Conservation (phyloP, 345 rosid genomes). For the Noccaea caerulescens region DNA sequence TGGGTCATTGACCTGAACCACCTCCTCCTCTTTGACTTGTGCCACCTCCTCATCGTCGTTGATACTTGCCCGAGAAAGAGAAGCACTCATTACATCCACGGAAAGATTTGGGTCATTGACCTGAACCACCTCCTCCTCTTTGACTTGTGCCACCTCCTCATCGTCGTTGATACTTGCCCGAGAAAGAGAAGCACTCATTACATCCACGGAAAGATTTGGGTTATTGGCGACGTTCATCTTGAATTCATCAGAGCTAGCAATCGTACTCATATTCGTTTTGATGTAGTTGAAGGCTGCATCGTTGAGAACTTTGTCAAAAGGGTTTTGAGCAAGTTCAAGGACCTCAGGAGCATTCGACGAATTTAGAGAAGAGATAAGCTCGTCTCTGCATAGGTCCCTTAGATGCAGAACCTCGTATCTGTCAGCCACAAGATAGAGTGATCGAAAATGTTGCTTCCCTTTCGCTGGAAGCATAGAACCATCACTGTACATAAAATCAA, state of each 20-base stretch:
- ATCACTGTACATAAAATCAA: conserved; percentile 31
- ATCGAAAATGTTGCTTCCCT: not conserved
- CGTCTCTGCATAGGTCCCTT: conserved; percentile 1
- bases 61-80: not conserved
- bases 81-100: conserved; percentile 10
- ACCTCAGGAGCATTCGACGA: conserved; percentile 1
- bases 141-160: too few relatives aligned
- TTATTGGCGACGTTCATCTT: not conserved
- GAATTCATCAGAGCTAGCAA: not conserved
- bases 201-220: conserved; percentile 12
- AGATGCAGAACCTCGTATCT: conserved; percentile 29
- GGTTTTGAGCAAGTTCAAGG: too few relatives aligned
- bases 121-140: too few relatives aligned
- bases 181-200: conserved; percentile 10
- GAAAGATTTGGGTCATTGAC: conserved; percentile 11
- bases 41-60: too few relatives aligned
- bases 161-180: too few relatives aligned
- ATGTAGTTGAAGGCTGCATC: too few relatives aligned
- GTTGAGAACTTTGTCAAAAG: too few relatives aligned
- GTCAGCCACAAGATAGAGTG: conserved; percentile 28
- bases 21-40: too few relatives aligned
- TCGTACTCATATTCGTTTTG: not conserved
- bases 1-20: not conserved
- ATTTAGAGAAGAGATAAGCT: not conserved
- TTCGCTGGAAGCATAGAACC: not conserved